Evolutionary conservation across 306 rosid species (phyloP).

Genomic region (Lotus japonicus): DNA sequence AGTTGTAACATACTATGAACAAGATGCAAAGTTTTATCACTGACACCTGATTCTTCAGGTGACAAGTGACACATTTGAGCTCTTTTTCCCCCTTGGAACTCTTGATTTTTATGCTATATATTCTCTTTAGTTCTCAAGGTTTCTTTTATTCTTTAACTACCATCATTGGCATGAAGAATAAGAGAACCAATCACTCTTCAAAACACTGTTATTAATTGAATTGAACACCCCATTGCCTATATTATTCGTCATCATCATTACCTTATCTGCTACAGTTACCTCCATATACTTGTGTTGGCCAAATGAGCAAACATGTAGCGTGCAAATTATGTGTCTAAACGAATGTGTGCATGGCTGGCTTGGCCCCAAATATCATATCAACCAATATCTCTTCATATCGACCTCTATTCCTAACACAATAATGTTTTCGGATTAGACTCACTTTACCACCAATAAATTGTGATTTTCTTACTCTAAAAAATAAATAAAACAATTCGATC

Average conservation of each 20-base stretch:
- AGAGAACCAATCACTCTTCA: neutral
- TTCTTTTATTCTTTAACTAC: neutral
- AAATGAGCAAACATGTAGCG: neutral
- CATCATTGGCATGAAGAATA: constrained; percentile 16
- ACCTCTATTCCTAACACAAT: too few species aligned
- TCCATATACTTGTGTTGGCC: constrained; percentile 9
- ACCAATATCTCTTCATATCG: too few species aligned
- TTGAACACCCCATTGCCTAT: neutral
- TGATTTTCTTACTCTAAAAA: too few species aligned
- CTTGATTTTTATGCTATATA: too few species aligned
- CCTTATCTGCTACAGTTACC: neutral
- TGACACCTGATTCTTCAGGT: too few species aligned
- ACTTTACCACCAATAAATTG: too few species aligned
- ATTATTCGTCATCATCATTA: neutral
- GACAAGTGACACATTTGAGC: too few species aligned
- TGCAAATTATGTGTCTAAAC: neutral
- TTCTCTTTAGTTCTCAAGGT: neutral
- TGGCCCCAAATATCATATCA: neutral
- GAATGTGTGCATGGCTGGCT: neutral
- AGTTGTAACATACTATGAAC: too few species aligned
- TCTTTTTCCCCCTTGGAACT: too few species aligned
- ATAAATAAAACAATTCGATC: too few species aligned
- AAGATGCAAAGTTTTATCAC: too few species aligned
- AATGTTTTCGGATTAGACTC: too few species aligned
- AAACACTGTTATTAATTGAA: neutral